phyloP scores from a whole-genome alignment of 2,329 filamentous ascomycete genomes.

The Fusarium aywerte region DNA sequence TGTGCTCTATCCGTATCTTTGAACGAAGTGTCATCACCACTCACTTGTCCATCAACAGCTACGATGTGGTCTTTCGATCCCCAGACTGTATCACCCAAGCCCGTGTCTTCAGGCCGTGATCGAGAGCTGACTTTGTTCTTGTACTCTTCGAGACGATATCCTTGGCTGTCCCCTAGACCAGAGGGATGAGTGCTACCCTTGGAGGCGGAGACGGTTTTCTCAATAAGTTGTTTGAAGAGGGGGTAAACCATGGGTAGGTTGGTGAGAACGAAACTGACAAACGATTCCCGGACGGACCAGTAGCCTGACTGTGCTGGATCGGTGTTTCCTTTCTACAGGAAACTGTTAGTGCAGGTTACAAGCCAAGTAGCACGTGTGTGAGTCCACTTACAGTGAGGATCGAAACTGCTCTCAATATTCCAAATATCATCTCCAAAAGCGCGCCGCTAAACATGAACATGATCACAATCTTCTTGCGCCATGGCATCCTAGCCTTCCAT shows the following conservation, averaged over 20 bases:
- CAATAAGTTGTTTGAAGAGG: neutral
- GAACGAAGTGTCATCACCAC: neutral
- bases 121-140: neutral
- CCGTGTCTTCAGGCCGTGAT: neutral
- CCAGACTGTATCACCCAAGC: neutral
- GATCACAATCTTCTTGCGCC: conserved; percentile 2
- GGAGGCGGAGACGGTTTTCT: neutral
- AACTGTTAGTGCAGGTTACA: neutral
- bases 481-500: neutral
- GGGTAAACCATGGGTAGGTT: conserved; percentile 1
- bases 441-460: conserved; percentile 4
- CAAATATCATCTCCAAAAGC: neutral
- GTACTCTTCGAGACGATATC: neutral
- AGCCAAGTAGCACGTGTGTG: rapidly evolving
- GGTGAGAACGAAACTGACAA: neutral
- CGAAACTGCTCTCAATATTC: neutral
- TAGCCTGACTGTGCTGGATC: neutral
- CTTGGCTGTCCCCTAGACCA: neutral
- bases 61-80: neutral
- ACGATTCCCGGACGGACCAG: neutral
- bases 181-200: neutral
- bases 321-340: neutral
- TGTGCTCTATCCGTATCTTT: neutral
- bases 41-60: neutral
- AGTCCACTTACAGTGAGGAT: neutral